Evolutionary conservation across 1,284 basidiomycete species (phyloP), one percentile per base, ranked within the genome.

Genomic region (Pseudozyma pruni): DNA sequence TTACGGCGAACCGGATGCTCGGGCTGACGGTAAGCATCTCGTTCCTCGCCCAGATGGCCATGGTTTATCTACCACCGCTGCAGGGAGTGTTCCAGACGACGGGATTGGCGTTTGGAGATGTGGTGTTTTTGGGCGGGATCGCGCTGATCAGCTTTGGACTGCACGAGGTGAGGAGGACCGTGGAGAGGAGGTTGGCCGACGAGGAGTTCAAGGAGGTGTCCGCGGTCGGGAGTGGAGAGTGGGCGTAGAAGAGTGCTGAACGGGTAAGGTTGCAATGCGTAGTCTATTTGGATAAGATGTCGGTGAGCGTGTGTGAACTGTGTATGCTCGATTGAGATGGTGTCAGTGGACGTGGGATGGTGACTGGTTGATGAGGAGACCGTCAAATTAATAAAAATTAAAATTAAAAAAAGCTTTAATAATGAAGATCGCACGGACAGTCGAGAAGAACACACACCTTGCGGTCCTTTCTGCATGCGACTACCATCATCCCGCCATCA

Each of bases 61-160:
- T 98, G 69, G 88, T 98, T 59, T 98, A 98, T 82, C 86, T 98
- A 40, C 91, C 94, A 0, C 86, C 92, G 62, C 88, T 98, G 86
- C 95, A 98, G 83, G 86, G 87, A 45, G 86, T 98, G 40, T 98
- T 98, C 87, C 93, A 97, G 84, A 98, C 95, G 10, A 90, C 90
- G 68, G 88, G 90, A 8, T 85, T 98, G 14, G 85, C 86, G 27
- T 50, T 85, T 17, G 83, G 86, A 41, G 95, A 98, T 83, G 74
- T 98, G 60, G 84, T 85, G 25, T 87, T 90, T 33, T 85, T 98
- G 3, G 79, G 94, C 22, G 84, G 85, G n/a, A 84, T 97, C 27
- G 92, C 89, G 0, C 88, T 79, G 1, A 84, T 87, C 14, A 91
- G 90, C 51, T 89, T 93, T 79, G 83, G 79, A 19, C 52, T 91